A percentile compares a stretch with the other conserved stretches of the same genome.
These are phyloP conservation scores for Zostera marina DNA, from an alignment of 116 monocot species.

Conservation along the genomic window DNA sequence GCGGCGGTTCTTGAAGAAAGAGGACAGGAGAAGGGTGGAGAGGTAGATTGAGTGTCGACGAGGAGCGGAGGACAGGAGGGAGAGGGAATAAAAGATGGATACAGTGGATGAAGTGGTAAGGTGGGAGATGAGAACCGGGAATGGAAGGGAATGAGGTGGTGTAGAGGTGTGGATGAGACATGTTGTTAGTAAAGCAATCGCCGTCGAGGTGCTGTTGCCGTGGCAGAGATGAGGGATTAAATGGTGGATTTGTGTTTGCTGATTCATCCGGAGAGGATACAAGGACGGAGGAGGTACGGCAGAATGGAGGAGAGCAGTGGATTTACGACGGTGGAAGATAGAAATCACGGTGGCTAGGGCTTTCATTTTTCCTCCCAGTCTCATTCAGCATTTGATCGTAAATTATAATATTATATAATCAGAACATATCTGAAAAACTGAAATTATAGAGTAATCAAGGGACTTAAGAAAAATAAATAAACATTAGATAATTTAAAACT, in stretches of 20 bases:
- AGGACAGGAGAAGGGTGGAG: background rate
- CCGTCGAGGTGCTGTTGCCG: background rate
- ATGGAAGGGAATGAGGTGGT: background rate
- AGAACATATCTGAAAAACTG: too few relatives aligned
- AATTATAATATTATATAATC: too few relatives aligned
- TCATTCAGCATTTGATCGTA: too few relatives aligned
- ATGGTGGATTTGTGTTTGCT: background rate
- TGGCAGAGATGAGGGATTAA: background rate
- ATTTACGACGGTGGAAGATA: too few relatives aligned
- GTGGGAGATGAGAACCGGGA: background rate
- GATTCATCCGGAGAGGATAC: background rate
- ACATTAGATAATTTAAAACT: background rate
- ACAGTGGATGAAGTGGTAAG: background rate
- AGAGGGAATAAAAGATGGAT: background rate
- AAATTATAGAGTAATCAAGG: too few relatives aligned
- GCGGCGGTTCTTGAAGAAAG: slow-evolving; percentile 1
- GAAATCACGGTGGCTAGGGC: too few relatives aligned
- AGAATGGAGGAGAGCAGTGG: background rate
- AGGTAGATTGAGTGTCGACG: background rate
- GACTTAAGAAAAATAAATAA: too few relatives aligned
- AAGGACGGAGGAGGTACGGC: background rate
- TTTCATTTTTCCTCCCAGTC: too few relatives aligned
- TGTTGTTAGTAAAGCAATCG: background rate
- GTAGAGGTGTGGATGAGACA: background rate
- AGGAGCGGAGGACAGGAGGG: background rate